Conservation (phyloP, 1,139 yeast species). For the Diutina ranongensis region DNA sequence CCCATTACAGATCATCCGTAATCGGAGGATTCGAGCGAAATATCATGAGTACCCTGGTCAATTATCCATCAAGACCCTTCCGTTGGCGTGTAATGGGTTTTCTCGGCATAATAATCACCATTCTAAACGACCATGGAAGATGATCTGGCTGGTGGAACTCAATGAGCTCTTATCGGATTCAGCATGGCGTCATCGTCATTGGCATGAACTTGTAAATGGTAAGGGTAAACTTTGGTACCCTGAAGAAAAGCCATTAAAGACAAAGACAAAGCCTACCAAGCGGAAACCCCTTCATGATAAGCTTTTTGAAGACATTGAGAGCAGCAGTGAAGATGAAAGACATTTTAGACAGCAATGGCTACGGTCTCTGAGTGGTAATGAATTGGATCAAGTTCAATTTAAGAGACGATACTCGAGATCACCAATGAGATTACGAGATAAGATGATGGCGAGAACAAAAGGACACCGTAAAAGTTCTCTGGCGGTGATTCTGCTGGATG, state of each 20-base stretch:
- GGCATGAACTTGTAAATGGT: slow-evolving; percentile 45
- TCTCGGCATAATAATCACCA: slow-evolving; percentile 22
- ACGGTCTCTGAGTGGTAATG: neutral
- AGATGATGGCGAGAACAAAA: neutral
- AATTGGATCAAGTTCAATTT: neutral
- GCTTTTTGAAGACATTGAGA: neutral
- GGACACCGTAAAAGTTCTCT: neutral
- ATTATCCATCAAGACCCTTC: slow-evolving; percentile 23
- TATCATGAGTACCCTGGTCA: slow-evolving; percentile 28
- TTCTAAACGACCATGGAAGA: slow-evolving; percentile 22
- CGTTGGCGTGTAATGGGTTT: slow-evolving; percentile 46
- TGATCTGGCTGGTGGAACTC: slow-evolving; percentile 58
- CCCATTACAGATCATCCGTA: slow-evolving; percentile 70
- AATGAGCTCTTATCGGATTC: slow-evolving; percentile 52
- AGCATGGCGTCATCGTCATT: slow-evolving; percentile 56
- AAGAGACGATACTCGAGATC: neutral
- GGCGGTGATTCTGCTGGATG: neutral
- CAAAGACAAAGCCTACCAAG: neutral
- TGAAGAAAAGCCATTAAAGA: neutral
- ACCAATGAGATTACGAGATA: slow-evolving; percentile 1
- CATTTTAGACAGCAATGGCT: neutral
- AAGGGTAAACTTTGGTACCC: slow-evolving; percentile 45
- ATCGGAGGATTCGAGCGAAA: slow-evolving; percentile 39
- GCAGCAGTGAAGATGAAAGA: slow-evolving; percentile 1
- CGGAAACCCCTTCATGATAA: neutral